Conservation (phyloP, 306 rosid genomes). For the Betula pendula region DNA sequence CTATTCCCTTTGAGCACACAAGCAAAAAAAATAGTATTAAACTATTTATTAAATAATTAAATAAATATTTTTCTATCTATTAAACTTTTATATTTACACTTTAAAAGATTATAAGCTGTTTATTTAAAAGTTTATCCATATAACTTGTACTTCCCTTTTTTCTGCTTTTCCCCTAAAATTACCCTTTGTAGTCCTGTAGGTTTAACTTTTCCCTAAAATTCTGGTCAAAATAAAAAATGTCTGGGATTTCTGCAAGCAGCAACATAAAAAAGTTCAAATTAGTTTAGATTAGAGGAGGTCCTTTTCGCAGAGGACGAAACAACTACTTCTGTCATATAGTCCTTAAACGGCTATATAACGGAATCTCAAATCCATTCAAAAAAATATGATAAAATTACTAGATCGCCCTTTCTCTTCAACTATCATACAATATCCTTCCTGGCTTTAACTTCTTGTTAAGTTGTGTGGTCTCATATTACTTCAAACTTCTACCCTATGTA, state of each 20-base stretch:
- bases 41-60: too few relatives aligned
- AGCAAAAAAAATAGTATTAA: too few relatives aligned
- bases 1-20: too few relatives aligned
- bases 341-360: conserved; percentile 33
- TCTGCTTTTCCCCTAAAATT: neutral
- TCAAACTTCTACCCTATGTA: too few relatives aligned
- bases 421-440: neutral
- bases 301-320: conserved; percentile 15
- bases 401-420: neutral
- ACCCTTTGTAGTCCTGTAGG: neutral
- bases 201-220: neutral
- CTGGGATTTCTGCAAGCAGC: too few relatives aligned
- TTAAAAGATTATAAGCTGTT: too few relatives aligned
- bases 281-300: neutral
- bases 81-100: too few relatives aligned
- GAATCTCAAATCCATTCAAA: conserved; percentile 19
- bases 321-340: conserved; percentile 11
- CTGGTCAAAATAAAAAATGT: neutral
- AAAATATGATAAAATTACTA: neutral
- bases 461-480: neutral
- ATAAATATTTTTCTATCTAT: too few relatives aligned
- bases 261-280: neutral
- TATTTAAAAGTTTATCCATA: too few relatives aligned
- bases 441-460: neutral
- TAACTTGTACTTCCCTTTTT: neutral